Percentiles rank a stretch among this genome's conserved stretches.
These are phyloP conservation scores for Sugiyamaella xylanicola DNA, from an alignment of 1,139 yeast genomes.

Conservation along the genomic window DNA sequence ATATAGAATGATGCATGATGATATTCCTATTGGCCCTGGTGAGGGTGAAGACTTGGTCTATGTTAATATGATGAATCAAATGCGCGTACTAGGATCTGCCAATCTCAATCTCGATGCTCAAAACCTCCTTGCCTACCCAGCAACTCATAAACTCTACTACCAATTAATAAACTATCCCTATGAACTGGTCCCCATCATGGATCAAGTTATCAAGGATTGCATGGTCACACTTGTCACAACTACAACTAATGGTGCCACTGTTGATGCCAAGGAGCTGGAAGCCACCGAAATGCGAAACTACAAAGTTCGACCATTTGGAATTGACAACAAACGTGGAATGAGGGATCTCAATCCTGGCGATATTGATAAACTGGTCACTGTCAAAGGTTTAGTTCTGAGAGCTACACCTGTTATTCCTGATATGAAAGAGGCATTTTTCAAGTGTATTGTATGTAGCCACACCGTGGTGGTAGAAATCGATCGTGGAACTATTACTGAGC, in stretches of 20 bases:
- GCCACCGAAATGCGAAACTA: slow-evolving; percentile 80
- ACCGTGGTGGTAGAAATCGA: slow-evolving; percentile 91
- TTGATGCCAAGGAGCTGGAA: slow-evolving; percentile 49
- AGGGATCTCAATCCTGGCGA: slow-evolving; percentile 94
- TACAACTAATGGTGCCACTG: slow-evolving; percentile 35
- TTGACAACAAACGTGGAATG: slow-evolving; percentile 72
- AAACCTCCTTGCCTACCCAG: slow-evolving; percentile 73
- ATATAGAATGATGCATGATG: slow-evolving; percentile 66
- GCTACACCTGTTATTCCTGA: slow-evolving; percentile 94
- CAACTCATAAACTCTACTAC: slow-evolving; percentile 76
- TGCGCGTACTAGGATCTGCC: slow-evolving; percentile 77
- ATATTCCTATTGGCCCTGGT: slow-evolving; percentile 49
- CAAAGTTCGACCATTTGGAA: slow-evolving; percentile 78
- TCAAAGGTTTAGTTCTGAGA: slow-evolving; percentile 88
- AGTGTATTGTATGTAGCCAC: slow-evolving; percentile 93
- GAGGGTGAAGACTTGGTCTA: slow-evolving; percentile 77
- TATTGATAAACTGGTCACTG: slow-evolving; percentile 87
- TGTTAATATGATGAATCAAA: slow-evolving; percentile 67
- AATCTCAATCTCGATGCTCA: slow-evolving; percentile 83
- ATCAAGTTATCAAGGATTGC: slow-evolving; percentile 89
- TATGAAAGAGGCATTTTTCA: slow-evolving; percentile 96
- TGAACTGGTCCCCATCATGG: slow-evolving; percentile 97
- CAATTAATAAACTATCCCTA: slow-evolving; percentile 93
- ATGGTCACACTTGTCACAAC: slow-evolving; percentile 78
- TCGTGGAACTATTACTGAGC: slow-evolving; percentile 92